These are phyloP conservation scores for Colletotrichum echinochloae DNA, from an alignment of 2,329 filamentous ascomycete species.

Conservation along the genomic window DNA sequence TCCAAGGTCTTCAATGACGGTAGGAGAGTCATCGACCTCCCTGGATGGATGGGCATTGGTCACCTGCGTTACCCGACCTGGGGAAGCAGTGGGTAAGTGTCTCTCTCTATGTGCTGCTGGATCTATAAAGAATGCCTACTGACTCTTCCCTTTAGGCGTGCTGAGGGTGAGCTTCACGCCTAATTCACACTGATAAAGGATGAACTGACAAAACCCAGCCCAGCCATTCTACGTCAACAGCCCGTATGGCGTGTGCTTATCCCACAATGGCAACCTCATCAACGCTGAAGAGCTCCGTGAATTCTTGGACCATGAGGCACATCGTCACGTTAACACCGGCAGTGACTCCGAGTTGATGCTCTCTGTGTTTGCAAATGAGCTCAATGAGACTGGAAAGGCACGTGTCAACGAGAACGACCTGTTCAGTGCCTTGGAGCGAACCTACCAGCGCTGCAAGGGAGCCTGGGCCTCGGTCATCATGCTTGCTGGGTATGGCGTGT, in stretches of 20 bases:
- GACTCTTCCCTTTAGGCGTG: neutral
- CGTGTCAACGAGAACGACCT: constrained; percentile 83
- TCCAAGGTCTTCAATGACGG: constrained; percentile 88
- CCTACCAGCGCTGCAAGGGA: constrained; percentile 80
- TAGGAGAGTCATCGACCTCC: constrained; percentile 52
- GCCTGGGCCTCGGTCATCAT: constrained; percentile 85
- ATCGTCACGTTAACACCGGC: constrained; percentile 76
- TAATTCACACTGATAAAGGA: constrained; percentile 52
- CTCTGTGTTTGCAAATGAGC: constrained; percentile 80
- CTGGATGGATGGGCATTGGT: constrained; percentile 61
- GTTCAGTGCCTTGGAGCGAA: constrained; percentile 77
- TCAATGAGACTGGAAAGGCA: constrained; percentile 83
- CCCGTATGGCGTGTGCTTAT: constrained; percentile 47
- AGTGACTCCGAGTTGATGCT: constrained; percentile 37
- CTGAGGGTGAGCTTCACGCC: neutral
- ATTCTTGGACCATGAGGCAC: constrained; percentile 82
- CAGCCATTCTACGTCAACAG: constrained; percentile 84
- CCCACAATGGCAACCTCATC: constrained; percentile 92
- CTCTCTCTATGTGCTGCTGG: neutral
- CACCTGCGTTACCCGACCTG: constrained; percentile 92
- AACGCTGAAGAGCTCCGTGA: constrained; percentile 76
- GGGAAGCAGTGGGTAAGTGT: constrained; percentile 64
- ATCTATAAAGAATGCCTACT: neutral
- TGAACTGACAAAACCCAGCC: constrained; percentile 76
- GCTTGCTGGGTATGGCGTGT: constrained; percentile 83